A percentile compares a stretch with the other conserved stretches of the same genome.
These are phyloP conservation scores for Sugiyamaella paludigena DNA, from an alignment of 1,139 yeast species.

Conservation along the genomic window DNA sequence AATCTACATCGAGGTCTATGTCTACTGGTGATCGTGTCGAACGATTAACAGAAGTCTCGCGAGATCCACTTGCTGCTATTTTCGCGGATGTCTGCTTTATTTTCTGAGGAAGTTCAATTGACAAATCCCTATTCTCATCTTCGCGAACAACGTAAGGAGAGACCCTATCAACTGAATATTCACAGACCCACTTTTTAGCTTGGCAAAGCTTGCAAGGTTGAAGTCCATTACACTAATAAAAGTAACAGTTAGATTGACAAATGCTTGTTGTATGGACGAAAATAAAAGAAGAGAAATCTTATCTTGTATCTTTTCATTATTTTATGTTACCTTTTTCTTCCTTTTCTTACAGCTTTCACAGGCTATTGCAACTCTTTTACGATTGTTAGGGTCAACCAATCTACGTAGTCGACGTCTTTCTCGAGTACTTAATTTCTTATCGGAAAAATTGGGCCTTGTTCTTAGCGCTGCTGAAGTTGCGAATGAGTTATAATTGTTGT, in stretches of 20 bases:
- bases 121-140: background rate
- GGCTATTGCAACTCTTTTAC: conserved; percentile 40
- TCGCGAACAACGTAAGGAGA: too few relatives aligned
- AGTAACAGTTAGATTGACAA: conserved; percentile 11
- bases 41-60: too few relatives aligned
- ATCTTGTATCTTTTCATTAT: conserved; percentile 25
- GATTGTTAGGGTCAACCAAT: conserved; percentile 27
- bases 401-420: conserved; percentile 23
- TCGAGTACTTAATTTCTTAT: conserved; percentile 2
- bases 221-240: conserved; percentile 22
- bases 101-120: too few relatives aligned
- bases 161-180: background rate
- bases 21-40: too few relatives aligned
- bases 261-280: conserved; percentile 3
- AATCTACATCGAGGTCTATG: background rate
- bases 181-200: conserved; percentile 16
- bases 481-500: too few relatives aligned
- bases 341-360: conserved; percentile 44
- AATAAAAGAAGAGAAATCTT: too few relatives aligned
- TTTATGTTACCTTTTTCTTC: conserved; percentile 31
- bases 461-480: too few relatives aligned
- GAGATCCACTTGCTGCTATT: too few relatives aligned
- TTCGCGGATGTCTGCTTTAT: too few relatives aligned
- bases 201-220: conserved; percentile 27
- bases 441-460: too few relatives aligned